Base-by-base conservation (phyloP, 305 asterid genomes). In the Rubia tinctorum region DNA sequence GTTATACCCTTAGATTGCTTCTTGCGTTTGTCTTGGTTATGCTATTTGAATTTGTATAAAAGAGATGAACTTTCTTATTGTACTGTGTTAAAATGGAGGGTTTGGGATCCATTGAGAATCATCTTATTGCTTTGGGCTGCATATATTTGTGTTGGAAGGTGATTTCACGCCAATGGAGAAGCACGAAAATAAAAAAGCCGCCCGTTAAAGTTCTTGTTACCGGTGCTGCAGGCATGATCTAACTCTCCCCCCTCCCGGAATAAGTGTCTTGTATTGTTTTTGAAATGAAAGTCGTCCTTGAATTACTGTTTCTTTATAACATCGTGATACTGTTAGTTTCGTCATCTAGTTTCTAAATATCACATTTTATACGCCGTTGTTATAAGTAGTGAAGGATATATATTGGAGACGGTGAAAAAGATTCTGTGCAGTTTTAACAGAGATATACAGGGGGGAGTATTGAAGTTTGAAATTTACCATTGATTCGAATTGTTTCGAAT, bases 201-300 rank as follows among this genome's bases (percentile, higher is more conserved):
- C 95, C 98, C 2, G 8, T 88, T 59, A 88, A 84, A 34, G 90
- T 92, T 10, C 89, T 92, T 66, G 91, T 92, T 66, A 92, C 98
- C 2, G 98, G 93, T 56, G 96, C 96, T 68, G 96, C 98, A 86
- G 97, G 97, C 85, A 89, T 69, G 91, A 30, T 30, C 34, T 30
- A 30, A 30, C 34, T 30, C 34, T 3, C 34, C 34, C 34, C 34
- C 3, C 34, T 3, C 34, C 34, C 34, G 40, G 40, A 6, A 7
- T 11, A 6, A 44, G 22, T 6, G 20, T 0, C 10, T 53, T 53
- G 59, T 53, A 45, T 45, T 45, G 53, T 45, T 45, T 30, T 45
- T 45, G 53, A 10, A 45, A 45, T 45, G 17, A 45, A 8, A 12
- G 10, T 43, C 2, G 58, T 51, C 20, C 7, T 51, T 51, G 20